A percentile compares a stretch with the other conserved stretches of the same genome.
These are phyloP conservation scores for Jatropha multifida DNA, from an alignment of 441 rosid species.

Conservation along the genomic window DNA sequence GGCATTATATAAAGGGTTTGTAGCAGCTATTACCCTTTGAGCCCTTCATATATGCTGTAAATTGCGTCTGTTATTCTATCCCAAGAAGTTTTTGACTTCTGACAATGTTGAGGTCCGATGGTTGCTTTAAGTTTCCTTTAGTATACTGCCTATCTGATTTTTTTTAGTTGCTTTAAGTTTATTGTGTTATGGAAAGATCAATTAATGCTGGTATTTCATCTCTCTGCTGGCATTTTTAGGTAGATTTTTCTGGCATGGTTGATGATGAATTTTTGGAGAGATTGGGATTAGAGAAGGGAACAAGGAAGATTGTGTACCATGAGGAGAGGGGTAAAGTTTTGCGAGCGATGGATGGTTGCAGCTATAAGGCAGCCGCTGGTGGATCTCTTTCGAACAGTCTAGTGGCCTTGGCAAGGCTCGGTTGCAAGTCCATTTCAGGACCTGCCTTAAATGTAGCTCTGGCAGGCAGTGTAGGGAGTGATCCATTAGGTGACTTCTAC, in stretches of 20 bases:
- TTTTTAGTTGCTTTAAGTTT: not conserved
- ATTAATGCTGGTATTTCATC: not conserved
- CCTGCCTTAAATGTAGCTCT: slow-evolving; percentile 74
- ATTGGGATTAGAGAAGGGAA: slow-evolving; percentile 77
- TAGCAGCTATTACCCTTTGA: not conserved
- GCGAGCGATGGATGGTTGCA: slow-evolving; percentile 98
- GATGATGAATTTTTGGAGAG: slow-evolving; percentile 70
- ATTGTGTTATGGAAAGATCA: not conserved
- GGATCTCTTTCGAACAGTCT: slow-evolving; percentile 94
- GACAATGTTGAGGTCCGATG: not conserved
- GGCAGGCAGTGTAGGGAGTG: slow-evolving; percentile 93
- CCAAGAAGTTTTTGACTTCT: not conserved
- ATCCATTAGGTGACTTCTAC: slow-evolving; percentile 92
- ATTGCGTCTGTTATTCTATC: not conserved
- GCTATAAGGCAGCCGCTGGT: slow-evolving; percentile 97
- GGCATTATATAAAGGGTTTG: not conserved
- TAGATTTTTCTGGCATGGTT: slow-evolving; percentile 88
- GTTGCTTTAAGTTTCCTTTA: not conserved
- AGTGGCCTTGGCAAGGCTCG: slow-evolving; percentile 88
- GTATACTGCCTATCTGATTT: not conserved
- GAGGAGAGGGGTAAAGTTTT: slow-evolving; percentile 91
- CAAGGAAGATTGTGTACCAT: slow-evolving; percentile 86
- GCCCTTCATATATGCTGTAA: not conserved
- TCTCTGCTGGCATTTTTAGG: slow-evolving; percentile 43
- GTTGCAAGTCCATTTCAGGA: slow-evolving; percentile 52